Base-by-base conservation (phyloP, 371 early-diverging fungal genomes). In the Spraguea lophii region DNA sequence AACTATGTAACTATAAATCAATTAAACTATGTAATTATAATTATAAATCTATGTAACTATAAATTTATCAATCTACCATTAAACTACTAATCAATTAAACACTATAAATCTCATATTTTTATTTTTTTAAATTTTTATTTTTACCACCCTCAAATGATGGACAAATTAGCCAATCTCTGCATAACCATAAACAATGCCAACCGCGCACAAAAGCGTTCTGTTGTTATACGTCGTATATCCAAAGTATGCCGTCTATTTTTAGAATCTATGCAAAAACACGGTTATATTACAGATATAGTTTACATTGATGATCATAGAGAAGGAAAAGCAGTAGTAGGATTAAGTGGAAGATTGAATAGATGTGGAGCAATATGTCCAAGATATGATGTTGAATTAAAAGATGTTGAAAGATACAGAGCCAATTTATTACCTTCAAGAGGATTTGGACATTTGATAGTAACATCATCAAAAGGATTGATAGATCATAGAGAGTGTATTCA, bases 321-420 rank as follows among this genome's bases (percentile, higher is more conserved):
- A 60, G 92, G 90, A 70, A 95, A 94, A 83, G 87, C 90, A 52
- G 85, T 94, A 48, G 78, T 98, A 64, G 88, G 91, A 73, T 80
- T 98, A 47, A 87, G 82, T 63, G 95, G 99, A 61, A 84, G 99
- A 62, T 74, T 98, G 57, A 95, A 91, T 85, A 98, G 93, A 82
- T 89, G 90, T 73, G 94, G 94, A 75, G 91, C 90, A 63, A 94
- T 95, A 75, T 90, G 89, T 50, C 95, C 99, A 62, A 84, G 92
- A 64, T 95, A 90, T 83, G 84, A 85, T 77, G 80, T 93, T 75
- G 81, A 83, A 77, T 74, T 85, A 57, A 66, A 74, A 64, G 85
- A 88, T 57, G 75, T 95, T 56, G 94, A 94, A 76, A 84, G 83
- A 74, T 92, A 86, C 88, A 81, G 90, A 62, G 77, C 79, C 73